A percentile compares a stretch with the other conserved stretches of the same genome.
Conservation (phyloP, 495 filamentous ascomycete species). For the Xylaria grammica region DNA sequence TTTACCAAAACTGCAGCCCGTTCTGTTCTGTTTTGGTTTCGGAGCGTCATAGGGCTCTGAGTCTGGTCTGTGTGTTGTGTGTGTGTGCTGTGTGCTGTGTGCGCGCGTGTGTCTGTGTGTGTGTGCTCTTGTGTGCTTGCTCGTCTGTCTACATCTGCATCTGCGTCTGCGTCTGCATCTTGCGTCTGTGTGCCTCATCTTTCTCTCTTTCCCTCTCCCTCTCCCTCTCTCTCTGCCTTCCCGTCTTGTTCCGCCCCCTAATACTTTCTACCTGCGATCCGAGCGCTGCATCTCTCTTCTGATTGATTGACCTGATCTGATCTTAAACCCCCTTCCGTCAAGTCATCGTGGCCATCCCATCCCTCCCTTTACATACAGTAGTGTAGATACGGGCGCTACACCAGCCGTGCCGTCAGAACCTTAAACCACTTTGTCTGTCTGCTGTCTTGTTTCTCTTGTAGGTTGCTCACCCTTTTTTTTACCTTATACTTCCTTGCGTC, state of each 20-base stretch:
- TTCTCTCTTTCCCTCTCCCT: neutral
- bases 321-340: neutral
- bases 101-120: too few species aligned
- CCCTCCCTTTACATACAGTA: neutral
- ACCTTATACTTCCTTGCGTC: neutral
- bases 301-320: slow-evolving; percentile 11
- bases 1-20: neutral
- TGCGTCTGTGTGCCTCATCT: neutral
- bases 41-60: slow-evolving; percentile 3
- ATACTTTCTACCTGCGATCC: slow-evolving; percentile 13
- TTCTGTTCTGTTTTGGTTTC: slow-evolving; percentile 1
- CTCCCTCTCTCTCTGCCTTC: neutral
- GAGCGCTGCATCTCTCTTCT: slow-evolving; percentile 20
- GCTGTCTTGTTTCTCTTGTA: slow-evolving; percentile 7
- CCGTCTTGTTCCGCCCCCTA: slow-evolving; percentile 15
- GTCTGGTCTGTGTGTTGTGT: too few species aligned
- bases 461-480: neutral
- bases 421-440: slow-evolving; percentile 3
- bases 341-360: neutral
- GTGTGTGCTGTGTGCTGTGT: too few species aligned
- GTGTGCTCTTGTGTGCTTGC: too few species aligned
- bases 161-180: neutral
- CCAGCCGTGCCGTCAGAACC: slow-evolving; percentile 13
- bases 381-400: neutral
- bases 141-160: too few species aligned